These are phyloP conservation scores for Serendipita sp. DNA, from an alignment of 768 basidiomycete species.

Conservation along the genomic window DNA sequence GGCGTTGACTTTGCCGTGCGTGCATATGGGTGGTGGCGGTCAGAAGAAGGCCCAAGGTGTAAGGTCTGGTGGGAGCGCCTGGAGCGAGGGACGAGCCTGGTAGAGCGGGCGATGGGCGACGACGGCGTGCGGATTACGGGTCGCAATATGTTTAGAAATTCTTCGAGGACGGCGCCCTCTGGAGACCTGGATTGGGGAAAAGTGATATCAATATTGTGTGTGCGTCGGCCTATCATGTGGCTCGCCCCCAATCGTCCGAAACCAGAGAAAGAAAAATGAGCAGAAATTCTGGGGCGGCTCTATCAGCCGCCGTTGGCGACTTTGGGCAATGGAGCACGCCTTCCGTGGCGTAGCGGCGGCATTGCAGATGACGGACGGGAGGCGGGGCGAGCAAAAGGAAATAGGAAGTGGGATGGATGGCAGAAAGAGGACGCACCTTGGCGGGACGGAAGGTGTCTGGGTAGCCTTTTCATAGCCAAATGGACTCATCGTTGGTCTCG, in stretches of 20 bases:
- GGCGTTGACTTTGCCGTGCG: not conserved
- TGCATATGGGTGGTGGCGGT: constrained; percentile 5
- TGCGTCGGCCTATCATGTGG: too few relatives aligned
- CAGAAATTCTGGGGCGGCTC: not conserved
- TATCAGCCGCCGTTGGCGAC: not conserved
- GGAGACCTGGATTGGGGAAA: not conserved
- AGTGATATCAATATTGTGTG: not conserved
- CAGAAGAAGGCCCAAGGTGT: not conserved
- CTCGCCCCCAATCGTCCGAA: too few relatives aligned
- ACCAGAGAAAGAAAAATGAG: too few relatives aligned
- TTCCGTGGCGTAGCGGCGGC: not conserved
- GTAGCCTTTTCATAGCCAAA: not conserved
- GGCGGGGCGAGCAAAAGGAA: too few relatives aligned
- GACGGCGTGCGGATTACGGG: not conserved
- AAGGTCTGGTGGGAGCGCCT: not conserved
- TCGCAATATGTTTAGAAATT: constrained; percentile 2
- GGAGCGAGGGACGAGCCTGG: not conserved
- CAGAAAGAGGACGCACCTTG: not conserved
- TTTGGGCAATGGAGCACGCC: not conserved
- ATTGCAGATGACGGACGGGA: too few relatives aligned
- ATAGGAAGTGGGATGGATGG: not conserved
- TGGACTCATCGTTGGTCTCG: too few relatives aligned
- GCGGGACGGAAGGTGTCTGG: not conserved
- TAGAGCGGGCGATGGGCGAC: constrained; percentile 3
- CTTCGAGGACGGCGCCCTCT: not conserved